A percentile compares a stretch with the other conserved stretches of the same genome.
These are phyloP conservation scores for Syncephalis fuscata DNA, from an alignment of 371 early-diverging fungal species.

Conservation along the genomic window DNA sequence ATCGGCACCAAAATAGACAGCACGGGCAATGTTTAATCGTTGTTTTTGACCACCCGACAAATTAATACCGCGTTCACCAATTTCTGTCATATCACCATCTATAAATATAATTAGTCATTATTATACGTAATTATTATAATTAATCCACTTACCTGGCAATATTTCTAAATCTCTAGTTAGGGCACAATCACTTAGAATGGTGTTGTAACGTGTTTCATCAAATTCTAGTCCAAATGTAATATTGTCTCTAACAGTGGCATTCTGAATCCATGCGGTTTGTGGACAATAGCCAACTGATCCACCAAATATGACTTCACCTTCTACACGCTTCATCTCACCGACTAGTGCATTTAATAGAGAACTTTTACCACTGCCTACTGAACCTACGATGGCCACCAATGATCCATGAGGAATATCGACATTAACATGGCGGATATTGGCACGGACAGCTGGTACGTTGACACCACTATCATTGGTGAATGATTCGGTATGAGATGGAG, in stretches of 20 bases:
- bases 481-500: conserved; percentile 11
- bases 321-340: conserved; percentile 65
- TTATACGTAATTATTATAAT: no score
- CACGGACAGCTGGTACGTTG: conserved; percentile 14
- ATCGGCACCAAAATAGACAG: conserved; percentile 28
- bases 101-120: not conserved
- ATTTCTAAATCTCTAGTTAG: conserved; percentile 47
- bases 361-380: conserved; percentile 80
- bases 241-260: conserved; percentile 76
- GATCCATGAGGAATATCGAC: conserved; percentile 40
- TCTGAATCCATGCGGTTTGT: conserved; percentile 94
- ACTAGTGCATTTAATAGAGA: conserved; percentile 63
- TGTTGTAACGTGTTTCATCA: conserved; percentile 35
- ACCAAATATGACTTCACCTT: conserved; percentile 45
- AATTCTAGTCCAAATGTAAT: conserved; percentile 79
- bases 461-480: conserved; percentile 26
- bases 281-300: conserved; percentile 80
- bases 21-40: conserved; percentile 23
- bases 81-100: conserved; percentile 69
- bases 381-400: conserved; percentile 65
- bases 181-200: conserved; percentile 27
- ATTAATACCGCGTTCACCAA: conserved; percentile 79
- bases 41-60: conserved; percentile 82
- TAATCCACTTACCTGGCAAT: conserved; percentile 16
- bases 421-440: conserved; percentile 34